A percentile compares a stretch with the other conserved stretches of the same genome.
Evolutionary conservation across 2,329 filamentous ascomycete genomes (phyloP).

Genomic region (Ophioceras dolichostomum): DNA sequence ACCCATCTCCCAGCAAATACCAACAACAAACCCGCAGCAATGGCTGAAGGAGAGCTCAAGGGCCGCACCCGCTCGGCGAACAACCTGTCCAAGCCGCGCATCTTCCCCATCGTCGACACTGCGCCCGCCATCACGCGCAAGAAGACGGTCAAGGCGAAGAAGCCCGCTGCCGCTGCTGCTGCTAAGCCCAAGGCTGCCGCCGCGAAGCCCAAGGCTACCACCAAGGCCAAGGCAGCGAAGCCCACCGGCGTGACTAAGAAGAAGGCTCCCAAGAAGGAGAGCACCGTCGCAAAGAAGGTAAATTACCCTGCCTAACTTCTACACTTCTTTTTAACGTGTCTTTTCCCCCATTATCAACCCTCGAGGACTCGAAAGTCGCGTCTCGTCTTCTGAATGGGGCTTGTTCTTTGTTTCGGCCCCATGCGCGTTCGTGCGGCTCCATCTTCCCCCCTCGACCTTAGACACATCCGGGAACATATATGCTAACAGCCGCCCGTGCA

Average conservation of each 20-base stretch:
- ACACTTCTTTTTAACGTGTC: neutral
- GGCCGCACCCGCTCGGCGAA: conserved; percentile 38
- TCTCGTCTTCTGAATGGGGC: neutral
- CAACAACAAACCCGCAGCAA: conserved; percentile 10
- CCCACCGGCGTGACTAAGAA: conserved; percentile 24
- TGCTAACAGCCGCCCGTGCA: conserved; percentile 3
- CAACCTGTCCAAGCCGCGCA: conserved; percentile 39
- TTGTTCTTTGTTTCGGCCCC: neutral
- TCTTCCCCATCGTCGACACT: conserved; percentile 36
- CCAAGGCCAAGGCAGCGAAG: conserved; percentile 14
- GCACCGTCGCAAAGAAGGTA: conserved; percentile 18
- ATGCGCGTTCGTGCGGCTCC: neutral
- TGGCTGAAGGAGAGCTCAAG: conserved; percentile 39
- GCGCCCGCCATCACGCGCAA: conserved; percentile 30
- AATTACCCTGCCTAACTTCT: neutral
- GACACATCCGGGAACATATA: too few species aligned
- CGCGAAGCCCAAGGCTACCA: conserved; percentile 9
- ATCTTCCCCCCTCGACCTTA: too few species aligned
- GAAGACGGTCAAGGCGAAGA: conserved; percentile 8
- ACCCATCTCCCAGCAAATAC: too few species aligned
- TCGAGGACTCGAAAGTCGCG: neutral
- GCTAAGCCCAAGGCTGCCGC: conserved; percentile 12
- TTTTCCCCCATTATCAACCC: neutral
- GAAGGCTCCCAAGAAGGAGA: conserved; percentile 21
- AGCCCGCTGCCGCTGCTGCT: neutral